Evolutionary conservation across 2,329 filamentous ascomycete genomes (phyloP).

Genomic region (Alternaria solani): DNA sequence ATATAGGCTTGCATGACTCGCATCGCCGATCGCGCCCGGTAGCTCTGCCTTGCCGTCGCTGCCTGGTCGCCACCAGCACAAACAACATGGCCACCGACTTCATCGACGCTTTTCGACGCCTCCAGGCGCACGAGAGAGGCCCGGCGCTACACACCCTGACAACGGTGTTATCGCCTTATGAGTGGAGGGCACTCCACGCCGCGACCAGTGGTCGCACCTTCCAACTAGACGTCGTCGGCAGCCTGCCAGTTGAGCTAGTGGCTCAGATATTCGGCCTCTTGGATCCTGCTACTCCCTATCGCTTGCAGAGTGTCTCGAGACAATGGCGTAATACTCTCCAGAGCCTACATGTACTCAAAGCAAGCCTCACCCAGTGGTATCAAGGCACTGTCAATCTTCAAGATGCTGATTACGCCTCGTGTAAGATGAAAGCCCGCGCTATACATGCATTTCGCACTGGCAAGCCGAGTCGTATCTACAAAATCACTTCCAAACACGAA

Average conservation of each 20-base stretch:
- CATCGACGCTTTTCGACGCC: conserved; percentile 28
- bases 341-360: conserved; percentile 33
- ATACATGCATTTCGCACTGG: conserved; percentile 39
- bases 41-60: background rate
- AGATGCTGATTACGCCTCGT: conserved; percentile 25
- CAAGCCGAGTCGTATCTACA: conserved; percentile 11
- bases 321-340: conserved; percentile 44
- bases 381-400: conserved; percentile 21
- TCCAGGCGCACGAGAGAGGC: conserved; percentile 23
- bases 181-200: conserved; percentile 39
- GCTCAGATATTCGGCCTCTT: conserved; percentile 47
- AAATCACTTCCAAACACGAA: background rate
- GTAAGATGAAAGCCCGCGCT: conserved; percentile 28
- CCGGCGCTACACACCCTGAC: conserved; percentile 37
- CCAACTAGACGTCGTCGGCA: conserved; percentile 46
- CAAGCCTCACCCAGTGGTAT: conserved; percentile 34
- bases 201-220: conserved; percentile 33
- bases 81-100: conserved; percentile 17
- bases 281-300: conserved; percentile 39
- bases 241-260: conserved; percentile 50
- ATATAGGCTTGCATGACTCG: conserved; percentile 9
- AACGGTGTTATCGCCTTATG: conserved; percentile 36
- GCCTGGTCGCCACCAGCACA: background rate
- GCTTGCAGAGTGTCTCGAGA: conserved; percentile 42
- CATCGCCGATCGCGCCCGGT: background rate